phyloP scores from a whole-genome alignment of 495 filamentous ascomycete genomes.

The Podospora sp. region DNA sequence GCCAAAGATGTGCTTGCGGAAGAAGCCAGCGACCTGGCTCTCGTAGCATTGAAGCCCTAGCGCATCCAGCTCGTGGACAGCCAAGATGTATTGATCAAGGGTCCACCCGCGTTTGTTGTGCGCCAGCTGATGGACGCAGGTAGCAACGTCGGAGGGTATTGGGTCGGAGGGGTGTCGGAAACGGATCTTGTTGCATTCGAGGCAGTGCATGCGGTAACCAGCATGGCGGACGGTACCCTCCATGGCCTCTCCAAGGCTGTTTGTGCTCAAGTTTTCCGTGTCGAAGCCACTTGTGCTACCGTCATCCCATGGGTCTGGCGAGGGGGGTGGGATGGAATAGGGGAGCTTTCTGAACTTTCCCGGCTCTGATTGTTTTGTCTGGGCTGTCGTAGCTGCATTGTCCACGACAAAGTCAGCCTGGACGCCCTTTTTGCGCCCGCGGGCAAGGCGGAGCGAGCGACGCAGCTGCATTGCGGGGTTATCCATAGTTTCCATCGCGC shows the following conservation, averaged over 20 bases:
- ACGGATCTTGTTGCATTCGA: slow-evolving; percentile 3
- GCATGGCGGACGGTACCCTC: slow-evolving; percentile 13
- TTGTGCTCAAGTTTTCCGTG: background rate
- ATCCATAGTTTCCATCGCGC: background rate
- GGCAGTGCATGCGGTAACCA: slow-evolving; percentile 2
- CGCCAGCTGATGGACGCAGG: background rate
- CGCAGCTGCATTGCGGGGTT: slow-evolving; percentile 5
- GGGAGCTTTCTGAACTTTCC: background rate
- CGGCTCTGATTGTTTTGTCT: background rate
- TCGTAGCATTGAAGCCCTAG: slow-evolving; percentile 14
- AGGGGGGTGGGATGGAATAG: background rate
- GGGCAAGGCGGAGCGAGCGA: slow-evolving; percentile 10
- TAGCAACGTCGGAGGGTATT: background rate
- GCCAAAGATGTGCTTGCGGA: slow-evolving; percentile 5
- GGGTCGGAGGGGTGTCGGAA: slow-evolving; percentile 1
- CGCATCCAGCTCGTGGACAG: slow-evolving; percentile 11
- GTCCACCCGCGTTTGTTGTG: background rate
- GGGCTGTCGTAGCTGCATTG: background rate
- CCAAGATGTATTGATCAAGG: slow-evolving; percentile 2
- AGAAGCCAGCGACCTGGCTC: slow-evolving; percentile 6
- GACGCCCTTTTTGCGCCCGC: background rate
- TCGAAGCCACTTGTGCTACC: slow-evolving; percentile 4
- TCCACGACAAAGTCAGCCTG: background rate
- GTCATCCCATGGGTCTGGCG: background rate
- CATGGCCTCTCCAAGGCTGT: slow-evolving; percentile 1